Evolutionary conservation across 495 filamentous ascomycete species (phyloP).

Genomic region (Stereocaulon alpinum): DNA sequence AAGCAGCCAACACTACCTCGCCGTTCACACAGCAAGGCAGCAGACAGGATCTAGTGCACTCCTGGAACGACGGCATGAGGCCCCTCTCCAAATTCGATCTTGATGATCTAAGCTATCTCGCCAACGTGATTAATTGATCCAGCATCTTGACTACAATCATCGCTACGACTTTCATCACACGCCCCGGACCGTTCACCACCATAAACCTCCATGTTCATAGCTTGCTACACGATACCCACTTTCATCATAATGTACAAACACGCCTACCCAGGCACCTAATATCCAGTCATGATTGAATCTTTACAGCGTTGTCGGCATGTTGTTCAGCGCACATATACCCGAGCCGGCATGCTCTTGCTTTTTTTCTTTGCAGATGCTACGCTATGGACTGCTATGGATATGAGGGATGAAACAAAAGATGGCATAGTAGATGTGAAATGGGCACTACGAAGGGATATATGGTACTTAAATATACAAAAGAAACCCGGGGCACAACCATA

Average conservation of each 20-base stretch:
- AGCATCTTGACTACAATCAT: background rate
- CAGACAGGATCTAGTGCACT: constrained; percentile 19
- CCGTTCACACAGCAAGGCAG: background rate
- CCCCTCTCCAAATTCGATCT: constrained; percentile 42
- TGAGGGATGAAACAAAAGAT: background rate
- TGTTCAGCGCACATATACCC: constrained; percentile 5
- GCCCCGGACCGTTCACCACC: no score
- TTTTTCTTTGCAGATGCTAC: background rate
- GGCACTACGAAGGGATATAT: background rate
- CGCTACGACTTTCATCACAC: no score
- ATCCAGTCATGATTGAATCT: background rate
- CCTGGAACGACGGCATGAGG: constrained; percentile 28
- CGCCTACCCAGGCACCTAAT: background rate
- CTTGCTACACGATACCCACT: no score
- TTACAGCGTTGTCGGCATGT: background rate
- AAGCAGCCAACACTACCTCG: background rate
- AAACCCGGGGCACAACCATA: no score
- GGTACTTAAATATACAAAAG: no score
- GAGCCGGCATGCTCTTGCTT: constrained; percentile 9
- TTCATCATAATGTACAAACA: background rate
- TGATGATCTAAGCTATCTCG: constrained; percentile 43
- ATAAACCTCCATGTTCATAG: no score
- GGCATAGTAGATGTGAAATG: background rate
- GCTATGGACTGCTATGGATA: background rate
- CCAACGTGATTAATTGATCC: constrained; percentile 34